A percentile compares a stretch with the other conserved stretches of the same genome.
Conservation (phyloP, 441 rosid species). For the Erodium trifolium region DNA sequence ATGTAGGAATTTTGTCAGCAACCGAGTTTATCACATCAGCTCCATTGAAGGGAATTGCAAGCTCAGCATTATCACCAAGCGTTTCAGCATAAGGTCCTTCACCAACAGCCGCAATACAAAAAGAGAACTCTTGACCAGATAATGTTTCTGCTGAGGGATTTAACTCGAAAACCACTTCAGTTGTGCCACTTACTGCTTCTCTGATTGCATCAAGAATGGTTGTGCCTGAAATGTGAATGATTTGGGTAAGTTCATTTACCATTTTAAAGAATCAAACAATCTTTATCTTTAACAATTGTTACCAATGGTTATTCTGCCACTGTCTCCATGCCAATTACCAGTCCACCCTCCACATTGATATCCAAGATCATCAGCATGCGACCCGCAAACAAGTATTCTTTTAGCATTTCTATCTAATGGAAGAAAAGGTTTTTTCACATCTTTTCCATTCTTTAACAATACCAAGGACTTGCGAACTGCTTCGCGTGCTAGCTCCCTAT, state of each 20-base stretch:
- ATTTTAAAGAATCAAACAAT: background rate
- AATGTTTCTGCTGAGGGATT: constrained; percentile 51
- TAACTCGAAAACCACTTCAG: constrained; percentile 61
- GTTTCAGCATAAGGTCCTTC: constrained; percentile 76
- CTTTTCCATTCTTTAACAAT: constrained; percentile 74
- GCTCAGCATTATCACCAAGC: constrained; percentile 46
- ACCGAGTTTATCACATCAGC: constrained; percentile 37
- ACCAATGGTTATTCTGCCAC: constrained; percentile 81
- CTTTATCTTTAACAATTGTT: constrained; percentile 12
- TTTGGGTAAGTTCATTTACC: constrained; percentile 8
- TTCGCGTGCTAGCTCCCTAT: constrained; percentile 69
- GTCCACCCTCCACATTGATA: constrained; percentile 98
- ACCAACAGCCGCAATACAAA: constrained; percentile 76
- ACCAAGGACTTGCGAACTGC: constrained; percentile 88
- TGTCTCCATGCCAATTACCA: constrained; percentile 47
- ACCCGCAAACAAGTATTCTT: constrained; percentile 65
- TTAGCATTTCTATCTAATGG: constrained; percentile 57
- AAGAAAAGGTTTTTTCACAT: constrained; percentile 43
- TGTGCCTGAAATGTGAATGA: constrained; percentile 41
- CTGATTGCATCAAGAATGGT: constrained; percentile 75
- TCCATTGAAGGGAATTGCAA: constrained; percentile 56
- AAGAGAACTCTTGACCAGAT: constrained; percentile 39
- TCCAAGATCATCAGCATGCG: constrained; percentile 84
- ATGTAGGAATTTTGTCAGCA: constrained; percentile 55
- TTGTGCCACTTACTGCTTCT: constrained; percentile 50